Base-by-base conservation (phyloP, 2,329 filamentous ascomycete species). In the Colletotrichum echinochloae region DNA sequence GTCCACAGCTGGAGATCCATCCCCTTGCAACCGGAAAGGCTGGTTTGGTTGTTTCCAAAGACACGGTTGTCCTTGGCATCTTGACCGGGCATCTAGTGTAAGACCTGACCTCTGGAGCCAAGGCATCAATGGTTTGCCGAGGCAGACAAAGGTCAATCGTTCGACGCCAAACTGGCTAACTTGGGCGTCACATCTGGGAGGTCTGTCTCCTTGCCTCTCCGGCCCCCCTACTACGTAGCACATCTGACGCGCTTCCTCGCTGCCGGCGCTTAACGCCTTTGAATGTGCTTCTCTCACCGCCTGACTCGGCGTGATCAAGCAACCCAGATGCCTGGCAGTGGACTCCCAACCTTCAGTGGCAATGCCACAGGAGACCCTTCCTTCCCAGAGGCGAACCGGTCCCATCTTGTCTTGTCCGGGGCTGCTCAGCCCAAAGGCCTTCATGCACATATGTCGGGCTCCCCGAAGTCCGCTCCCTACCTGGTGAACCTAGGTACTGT, bases 261-360 rank as follows among this genome's bases (percentile, higher is more conserved):
- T 62, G 41, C 56, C 41, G 56, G 41, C 63, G 56, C 57, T 65
- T 60, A 66, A 44, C 35, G 35, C 63, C 35, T 20, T 7, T 44
- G 30, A 37, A 37, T 9, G 57, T 67, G 64, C 52, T 49, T 59
- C 26, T 41, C 55, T 67, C 68, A 70, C 68, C 64, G 68, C 68
- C 68, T 70, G 68, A 70, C 64, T 70, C 68, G 68, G 56, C 64
- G 41, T 67, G 52, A n/a, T 39, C 52, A 48, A 62, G 68, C 57
- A 70, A 54, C 57, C 57, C 46, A 63, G 68, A 68, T 68, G 68
- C 68, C 64, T 70, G 57, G 35, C 64, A 68, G 68, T 67, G 67
- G 64, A 54, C 57, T 67, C 57, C 57, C 57, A 20, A 30, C 64
- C 59, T 67, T 44, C 52, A 46, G 57, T 67, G 64, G 67, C 67